phyloP scores from a whole-genome alignment of 179 eudicot species.

The Silene coronaria region DNA sequence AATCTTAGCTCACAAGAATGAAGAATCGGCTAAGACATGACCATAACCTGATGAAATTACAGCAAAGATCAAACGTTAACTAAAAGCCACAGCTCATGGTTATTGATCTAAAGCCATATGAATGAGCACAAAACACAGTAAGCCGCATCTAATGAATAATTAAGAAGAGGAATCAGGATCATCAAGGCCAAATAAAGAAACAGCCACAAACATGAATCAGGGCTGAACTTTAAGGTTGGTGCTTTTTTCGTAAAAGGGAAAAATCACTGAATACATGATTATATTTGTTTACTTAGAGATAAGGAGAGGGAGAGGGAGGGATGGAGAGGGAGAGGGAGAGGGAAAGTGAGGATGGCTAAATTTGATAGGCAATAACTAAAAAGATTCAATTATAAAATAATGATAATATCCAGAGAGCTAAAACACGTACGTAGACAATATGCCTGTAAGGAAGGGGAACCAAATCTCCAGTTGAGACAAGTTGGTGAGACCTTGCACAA shows the following conservation, averaged over 20 bases:
- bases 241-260: too few species aligned
- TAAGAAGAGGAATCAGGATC: background rate
- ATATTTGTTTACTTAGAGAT: background rate
- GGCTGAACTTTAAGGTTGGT: background rate
- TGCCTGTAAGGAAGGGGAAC: conserved; percentile 67
- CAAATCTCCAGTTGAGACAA: conserved; percentile 66
- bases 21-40: background rate
- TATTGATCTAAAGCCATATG: background rate
- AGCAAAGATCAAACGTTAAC: background rate
- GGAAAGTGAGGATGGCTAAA: background rate
- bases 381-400: too few species aligned
- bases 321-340: background rate
- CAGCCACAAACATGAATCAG: background rate
- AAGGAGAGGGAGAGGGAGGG: background rate
- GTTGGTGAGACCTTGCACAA: conserved; percentile 88
- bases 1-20: background rate
- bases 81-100: background rate
- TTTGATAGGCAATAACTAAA: background rate
- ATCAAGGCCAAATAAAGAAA: background rate
- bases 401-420: background rate
- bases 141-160: background rate
- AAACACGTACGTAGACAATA: conserved; percentile 58
- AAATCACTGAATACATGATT: too few species aligned
- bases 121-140: background rate
- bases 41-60: background rate